Evolutionary conservation across 2,329 filamentous ascomycete species (phyloP).

Genomic region (Kalmusia sp.): DNA sequence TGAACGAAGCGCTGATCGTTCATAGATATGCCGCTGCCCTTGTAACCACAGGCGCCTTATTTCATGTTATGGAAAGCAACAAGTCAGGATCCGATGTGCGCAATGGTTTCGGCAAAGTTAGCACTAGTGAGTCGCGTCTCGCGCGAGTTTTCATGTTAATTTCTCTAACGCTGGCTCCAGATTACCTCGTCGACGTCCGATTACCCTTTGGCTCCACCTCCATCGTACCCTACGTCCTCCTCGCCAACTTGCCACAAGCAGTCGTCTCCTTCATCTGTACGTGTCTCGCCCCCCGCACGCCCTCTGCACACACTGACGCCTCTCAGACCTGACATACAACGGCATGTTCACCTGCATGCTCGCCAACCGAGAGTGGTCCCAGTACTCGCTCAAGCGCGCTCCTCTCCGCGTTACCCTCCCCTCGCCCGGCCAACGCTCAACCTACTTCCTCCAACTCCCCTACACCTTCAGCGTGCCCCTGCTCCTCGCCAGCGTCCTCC

Average conservation of each 20-base stretch:
- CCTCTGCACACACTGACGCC: too few relatives aligned
- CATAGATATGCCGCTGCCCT: conserved; percentile 9
- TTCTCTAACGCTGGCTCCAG: not conserved
- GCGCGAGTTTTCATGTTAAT: not conserved
- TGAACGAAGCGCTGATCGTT: not conserved
- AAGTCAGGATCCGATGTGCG: not conserved
- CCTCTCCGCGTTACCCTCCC: conserved; percentile 6
- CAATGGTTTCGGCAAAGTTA: conserved; percentile 14
- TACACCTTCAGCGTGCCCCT: conserved; percentile 9
- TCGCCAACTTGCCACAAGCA: conserved; percentile 57
- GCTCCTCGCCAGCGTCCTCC: conserved; percentile 21
- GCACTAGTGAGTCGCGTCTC: not conserved
- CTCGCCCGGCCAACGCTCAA: conserved; percentile 5
- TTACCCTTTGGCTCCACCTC: not conserved
- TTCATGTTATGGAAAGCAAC: not conserved
- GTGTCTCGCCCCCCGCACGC: too few relatives aligned
- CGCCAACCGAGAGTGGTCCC: conserved; percentile 55
- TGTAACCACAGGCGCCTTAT: not conserved
- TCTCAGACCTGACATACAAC: conserved; percentile 57
- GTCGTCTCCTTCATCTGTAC: conserved; percentile 55
- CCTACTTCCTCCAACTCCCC: conserved; percentile 9
- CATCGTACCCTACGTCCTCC: conserved; percentile 31
- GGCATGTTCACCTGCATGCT: conserved; percentile 56
- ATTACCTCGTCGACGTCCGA: conserved; percentile 9
- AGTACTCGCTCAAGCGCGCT: conserved; percentile 28